Conservation (phyloP, 2,329 filamentous ascomycete species). For the Beauveria varroae region DNA sequence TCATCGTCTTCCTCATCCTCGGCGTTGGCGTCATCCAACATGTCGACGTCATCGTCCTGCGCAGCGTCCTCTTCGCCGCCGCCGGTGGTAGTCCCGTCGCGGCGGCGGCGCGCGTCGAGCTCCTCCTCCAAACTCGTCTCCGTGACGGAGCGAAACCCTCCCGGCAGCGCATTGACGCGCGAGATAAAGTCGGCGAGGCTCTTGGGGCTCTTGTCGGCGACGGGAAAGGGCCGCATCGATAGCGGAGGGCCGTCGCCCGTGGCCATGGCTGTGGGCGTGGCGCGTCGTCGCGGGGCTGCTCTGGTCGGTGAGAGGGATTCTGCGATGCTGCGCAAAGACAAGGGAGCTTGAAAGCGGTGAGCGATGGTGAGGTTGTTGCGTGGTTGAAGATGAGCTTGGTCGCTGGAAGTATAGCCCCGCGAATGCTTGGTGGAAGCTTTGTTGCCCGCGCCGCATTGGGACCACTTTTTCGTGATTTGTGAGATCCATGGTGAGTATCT, state of each 20-base stretch:
- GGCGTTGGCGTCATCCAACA: conserved; percentile 37
- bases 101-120: conserved; percentile 42
- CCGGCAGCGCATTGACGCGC: conserved; percentile 70
- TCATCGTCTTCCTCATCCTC: conserved; percentile 37
- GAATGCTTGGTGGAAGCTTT: background rate
- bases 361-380: background rate
- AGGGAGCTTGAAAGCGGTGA: too few species aligned
- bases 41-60: conserved; percentile 38
- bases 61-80: conserved; percentile 35
- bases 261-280: conserved; percentile 19
- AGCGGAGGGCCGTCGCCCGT: conserved; percentile 26
- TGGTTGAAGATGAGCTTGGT: background rate
- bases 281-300: too few species aligned
- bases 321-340: too few species aligned
- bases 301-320: too few species aligned
- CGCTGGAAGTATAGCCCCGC: background rate
- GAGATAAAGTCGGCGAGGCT: conserved; percentile 67
- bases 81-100: conserved; percentile 20
- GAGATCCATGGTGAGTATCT: background rate
- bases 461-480: background rate
- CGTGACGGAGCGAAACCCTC: conserved; percentile 73
- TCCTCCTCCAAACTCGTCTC: conserved; percentile 66
- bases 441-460: background rate
- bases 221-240: conserved; percentile 37
- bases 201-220: conserved; percentile 48